Evolutionary conservation across 2,329 filamentous ascomycete genomes (phyloP).

Genomic region (Verticillium klebahnii): DNA sequence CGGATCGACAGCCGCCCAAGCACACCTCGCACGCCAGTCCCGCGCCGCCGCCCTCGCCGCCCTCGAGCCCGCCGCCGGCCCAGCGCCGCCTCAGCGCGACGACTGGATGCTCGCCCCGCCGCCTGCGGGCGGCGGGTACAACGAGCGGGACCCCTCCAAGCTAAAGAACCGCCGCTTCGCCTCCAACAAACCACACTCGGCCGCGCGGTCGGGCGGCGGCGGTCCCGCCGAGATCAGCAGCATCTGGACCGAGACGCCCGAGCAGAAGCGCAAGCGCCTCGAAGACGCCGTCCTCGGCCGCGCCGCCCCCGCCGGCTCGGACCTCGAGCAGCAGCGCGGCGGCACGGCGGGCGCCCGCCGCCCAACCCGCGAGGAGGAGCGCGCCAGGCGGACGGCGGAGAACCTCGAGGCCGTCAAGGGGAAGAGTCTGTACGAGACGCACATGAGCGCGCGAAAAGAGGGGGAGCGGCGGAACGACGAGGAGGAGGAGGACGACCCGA

Average conservation of each 20-base stretch:
- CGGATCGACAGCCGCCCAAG: constrained; percentile 27
- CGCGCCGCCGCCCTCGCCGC: constrained; percentile 28
- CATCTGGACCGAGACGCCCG: constrained; percentile 89
- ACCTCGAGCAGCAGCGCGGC: constrained; percentile 28
- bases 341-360: constrained; percentile 44
- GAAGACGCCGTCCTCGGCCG: constrained; percentile 81
- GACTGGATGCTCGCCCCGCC: constrained; percentile 80
- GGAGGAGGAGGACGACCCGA: constrained; percentile 84
- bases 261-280: constrained; percentile 77
- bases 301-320: constrained; percentile 32
- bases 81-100: constrained; percentile 59
- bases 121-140: constrained; percentile 50
- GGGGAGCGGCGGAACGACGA: constrained; percentile 29
- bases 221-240: constrained; percentile 50
- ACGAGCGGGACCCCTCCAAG: constrained; percentile 75
- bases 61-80: constrained; percentile 19
- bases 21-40: constrained; percentile 39
- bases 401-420: constrained; percentile 50
- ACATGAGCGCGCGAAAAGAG: constrained; percentile 32
- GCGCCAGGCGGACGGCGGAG: constrained; percentile 39
- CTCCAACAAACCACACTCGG: constrained; percentile 45
- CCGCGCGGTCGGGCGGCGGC: constrained; percentile 20
- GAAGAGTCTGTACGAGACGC: constrained; percentile 56
- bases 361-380: constrained; percentile 45
- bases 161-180: constrained; percentile 79